phyloP scores from a whole-genome alignment of 305 asterid genomes.

The Solanum hybrid region DNA sequence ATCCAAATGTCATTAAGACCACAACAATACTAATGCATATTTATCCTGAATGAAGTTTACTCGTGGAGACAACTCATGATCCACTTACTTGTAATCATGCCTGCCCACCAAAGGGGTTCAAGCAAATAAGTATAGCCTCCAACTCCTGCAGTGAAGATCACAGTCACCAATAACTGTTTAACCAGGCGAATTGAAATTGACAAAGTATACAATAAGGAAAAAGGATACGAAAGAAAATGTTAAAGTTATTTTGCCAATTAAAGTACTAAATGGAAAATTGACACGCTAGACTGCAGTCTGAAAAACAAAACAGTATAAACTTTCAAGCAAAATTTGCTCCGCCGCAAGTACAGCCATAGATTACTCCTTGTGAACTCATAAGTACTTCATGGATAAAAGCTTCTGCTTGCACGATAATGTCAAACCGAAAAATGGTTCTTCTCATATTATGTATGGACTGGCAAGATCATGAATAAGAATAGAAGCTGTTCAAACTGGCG shows the following conservation, averaged over 20 bases:
- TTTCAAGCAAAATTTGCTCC: background rate
- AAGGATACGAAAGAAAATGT: background rate
- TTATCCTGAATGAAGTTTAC: background rate
- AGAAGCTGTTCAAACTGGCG: background rate
- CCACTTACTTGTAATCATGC: slow-evolving; percentile 76
- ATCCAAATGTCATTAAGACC: slow-evolving; percentile 1
- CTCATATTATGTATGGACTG: background rate
- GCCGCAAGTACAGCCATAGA: background rate
- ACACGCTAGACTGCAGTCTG: background rate
- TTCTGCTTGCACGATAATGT: background rate
- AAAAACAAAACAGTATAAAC: background rate
- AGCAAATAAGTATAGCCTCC: slow-evolving; percentile 79
- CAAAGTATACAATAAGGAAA: background rate
- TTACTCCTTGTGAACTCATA: background rate
- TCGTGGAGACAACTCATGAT: background rate
- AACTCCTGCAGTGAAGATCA: slow-evolving; percentile 36
- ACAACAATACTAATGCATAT: background rate
- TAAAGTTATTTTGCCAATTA: background rate
- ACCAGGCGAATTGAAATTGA: background rate
- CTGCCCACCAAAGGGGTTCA: slow-evolving; percentile 96
- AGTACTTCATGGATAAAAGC: background rate
- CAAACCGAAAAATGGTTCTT: background rate
- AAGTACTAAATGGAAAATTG: background rate
- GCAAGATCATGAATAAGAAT: background rate
- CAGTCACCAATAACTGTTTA: background rate